Evolutionary conservation across 306 rosid species (phyloP).

Genomic region (Potentilla sterilis): DNA sequence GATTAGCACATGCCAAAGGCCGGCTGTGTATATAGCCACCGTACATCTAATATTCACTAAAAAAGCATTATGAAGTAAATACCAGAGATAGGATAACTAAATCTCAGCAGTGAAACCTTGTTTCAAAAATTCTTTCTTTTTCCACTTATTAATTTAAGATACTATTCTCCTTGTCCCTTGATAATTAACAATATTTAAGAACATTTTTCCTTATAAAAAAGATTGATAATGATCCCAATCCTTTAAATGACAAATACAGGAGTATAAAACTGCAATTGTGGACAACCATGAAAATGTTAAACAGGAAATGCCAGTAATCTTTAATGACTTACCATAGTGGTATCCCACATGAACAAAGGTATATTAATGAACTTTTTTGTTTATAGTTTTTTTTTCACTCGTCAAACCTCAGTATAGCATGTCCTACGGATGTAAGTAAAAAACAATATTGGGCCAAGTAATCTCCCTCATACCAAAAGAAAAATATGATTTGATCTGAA

Average conservation of each 20-base stretch:
- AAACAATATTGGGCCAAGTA: not conserved
- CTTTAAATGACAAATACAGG: not conserved
- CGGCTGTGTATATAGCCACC: not conserved
- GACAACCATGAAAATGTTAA: not conserved
- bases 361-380: not conserved
- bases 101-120: not conserved
- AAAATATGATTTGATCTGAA: not conserved
- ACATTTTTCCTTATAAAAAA: slow-evolving; percentile 1
- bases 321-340: not conserved
- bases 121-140: not conserved
- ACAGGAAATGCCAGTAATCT: not conserved
- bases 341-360: not conserved
- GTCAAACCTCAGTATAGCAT: not conserved
- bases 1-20: too few relatives aligned
- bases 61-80: not conserved
- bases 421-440: not conserved
- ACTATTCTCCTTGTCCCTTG: not conserved
- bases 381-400: not conserved
- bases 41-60: not conserved
- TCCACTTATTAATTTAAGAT: not conserved
- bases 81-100: not conserved
- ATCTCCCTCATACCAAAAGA: not conserved
- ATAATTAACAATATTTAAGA: not conserved
- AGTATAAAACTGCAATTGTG: not conserved
- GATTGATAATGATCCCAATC: not conserved